phyloP scores from a whole-genome alignment of 768 basidiomycete species.

The Hortiboletus flavorubellus region DNA sequence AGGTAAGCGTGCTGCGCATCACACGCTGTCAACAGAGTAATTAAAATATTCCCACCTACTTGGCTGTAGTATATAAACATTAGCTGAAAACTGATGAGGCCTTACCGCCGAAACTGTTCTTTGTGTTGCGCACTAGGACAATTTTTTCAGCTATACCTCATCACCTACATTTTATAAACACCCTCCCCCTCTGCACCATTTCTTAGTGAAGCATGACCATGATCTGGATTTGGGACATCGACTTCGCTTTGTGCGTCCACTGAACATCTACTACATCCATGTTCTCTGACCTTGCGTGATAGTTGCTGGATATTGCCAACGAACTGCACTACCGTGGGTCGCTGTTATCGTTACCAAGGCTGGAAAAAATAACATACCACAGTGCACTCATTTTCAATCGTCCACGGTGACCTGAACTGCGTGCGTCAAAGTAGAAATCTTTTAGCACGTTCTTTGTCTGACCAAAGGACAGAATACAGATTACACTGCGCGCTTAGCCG shows the following conservation, averaged over 20 bases:
- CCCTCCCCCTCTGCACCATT: too few relatives aligned
- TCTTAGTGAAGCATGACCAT: constrained; percentile 6
- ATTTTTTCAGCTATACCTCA: too few relatives aligned
- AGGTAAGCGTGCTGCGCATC: too few relatives aligned
- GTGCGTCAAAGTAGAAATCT: background rate
- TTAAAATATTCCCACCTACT: too few relatives aligned
- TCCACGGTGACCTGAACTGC: background rate
- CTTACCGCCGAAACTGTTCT: too few relatives aligned
- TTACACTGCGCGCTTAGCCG: too few relatives aligned
- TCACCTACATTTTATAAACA: too few relatives aligned
- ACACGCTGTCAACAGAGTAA: too few relatives aligned
- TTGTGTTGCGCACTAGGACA: too few relatives aligned
- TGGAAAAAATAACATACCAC: background rate
- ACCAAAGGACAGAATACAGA: too few relatives aligned
- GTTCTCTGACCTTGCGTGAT: constrained; percentile 15
- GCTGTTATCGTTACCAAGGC: background rate
- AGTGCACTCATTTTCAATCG: background rate
- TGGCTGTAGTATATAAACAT: too few relatives aligned
- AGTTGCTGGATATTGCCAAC: constrained; percentile 14
- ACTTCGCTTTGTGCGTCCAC: constrained; percentile 14
- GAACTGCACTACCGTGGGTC: constrained; percentile 10
- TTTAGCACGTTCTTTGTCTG: background rate
- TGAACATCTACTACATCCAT: constrained; percentile 10
- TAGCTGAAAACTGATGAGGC: too few relatives aligned
- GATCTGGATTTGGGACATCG: background rate